Conservation (phyloP, 805 yeast species). For the Sugiyamaella smithiae region DNA sequence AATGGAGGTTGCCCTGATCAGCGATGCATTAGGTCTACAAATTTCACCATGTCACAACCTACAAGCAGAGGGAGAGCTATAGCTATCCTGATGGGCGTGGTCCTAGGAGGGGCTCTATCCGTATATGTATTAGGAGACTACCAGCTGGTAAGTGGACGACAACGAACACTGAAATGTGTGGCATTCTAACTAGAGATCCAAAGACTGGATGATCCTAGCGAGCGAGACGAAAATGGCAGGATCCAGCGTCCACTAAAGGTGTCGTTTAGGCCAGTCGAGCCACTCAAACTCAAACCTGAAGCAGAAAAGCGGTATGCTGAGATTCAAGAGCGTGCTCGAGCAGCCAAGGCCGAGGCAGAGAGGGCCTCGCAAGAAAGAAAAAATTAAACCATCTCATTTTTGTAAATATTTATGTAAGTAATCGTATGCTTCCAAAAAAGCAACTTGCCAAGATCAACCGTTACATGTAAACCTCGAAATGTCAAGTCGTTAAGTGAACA, state of each 20-base stretch:
- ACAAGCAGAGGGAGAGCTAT: slow-evolving; percentile 29
- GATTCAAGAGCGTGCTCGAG: neutral
- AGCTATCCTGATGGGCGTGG: slow-evolving; percentile 29
- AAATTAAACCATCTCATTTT: too few relatives aligned
- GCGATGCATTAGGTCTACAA: too few relatives aligned
- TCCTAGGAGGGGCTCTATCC: slow-evolving; percentile 27
- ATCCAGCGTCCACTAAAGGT: slow-evolving; percentile 25
- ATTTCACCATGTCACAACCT: slow-evolving; percentile 21
- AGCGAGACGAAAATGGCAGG: slow-evolving; percentile 19
- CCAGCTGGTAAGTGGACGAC: slow-evolving; percentile 29
- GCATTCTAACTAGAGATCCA: slow-evolving; percentile 18
- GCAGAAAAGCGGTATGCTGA: slow-evolving; percentile 12
- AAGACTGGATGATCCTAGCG: slow-evolving; percentile 32
- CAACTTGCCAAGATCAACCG: too few relatives aligned
- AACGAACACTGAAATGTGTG: too few relatives aligned
- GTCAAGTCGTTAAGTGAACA: too few relatives aligned
- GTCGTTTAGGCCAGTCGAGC: slow-evolving; percentile 28
- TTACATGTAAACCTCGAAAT: too few relatives aligned
- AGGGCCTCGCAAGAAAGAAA: too few relatives aligned
- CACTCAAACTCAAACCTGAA: slow-evolving; percentile 31
- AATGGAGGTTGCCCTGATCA: too few relatives aligned
- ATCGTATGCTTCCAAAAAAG: too few relatives aligned
- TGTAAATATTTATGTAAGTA: too few relatives aligned
- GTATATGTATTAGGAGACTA: slow-evolving; percentile 30
- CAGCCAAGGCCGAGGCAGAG: neutral